Evolutionary conservation across 805 yeast genomes (phyloP).

Genomic region (Monosporozyma yasuniensis): DNA sequence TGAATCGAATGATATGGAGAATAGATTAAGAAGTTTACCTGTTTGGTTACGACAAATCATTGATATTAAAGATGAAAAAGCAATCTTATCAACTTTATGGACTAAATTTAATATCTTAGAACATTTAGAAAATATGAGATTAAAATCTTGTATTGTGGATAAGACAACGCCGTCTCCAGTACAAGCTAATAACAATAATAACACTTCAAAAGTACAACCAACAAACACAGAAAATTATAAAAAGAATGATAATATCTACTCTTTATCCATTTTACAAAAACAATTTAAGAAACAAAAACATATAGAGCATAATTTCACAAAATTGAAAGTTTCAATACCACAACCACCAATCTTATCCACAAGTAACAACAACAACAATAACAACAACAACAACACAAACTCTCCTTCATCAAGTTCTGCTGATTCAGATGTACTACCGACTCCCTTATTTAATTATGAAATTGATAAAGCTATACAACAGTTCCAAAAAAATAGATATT

Average conservation of each 20-base stretch:
- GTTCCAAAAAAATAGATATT: slow-evolving; percentile 74
- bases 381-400: neutral
- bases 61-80: slow-evolving; percentile 13
- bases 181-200: neutral
- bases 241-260: slow-evolving; percentile 16
- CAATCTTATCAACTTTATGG: slow-evolving; percentile 22
- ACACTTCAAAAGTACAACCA: neutral
- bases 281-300: slow-evolving; percentile 13
- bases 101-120: slow-evolving; percentile 31
- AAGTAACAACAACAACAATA: neutral
- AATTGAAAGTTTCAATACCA: neutral
- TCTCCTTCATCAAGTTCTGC: slow-evolving; percentile 6
- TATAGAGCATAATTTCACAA: neutral
- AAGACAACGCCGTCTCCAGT: neutral
- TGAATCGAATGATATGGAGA: slow-evolving; percentile 4
- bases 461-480: slow-evolving; percentile 68
- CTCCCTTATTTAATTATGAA: slow-evolving; percentile 26
- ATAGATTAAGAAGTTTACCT: slow-evolving; percentile 21
- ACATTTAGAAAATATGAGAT: slow-evolving; percentile 24
- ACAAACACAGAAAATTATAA: neutral
- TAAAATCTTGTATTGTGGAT: slow-evolving; percentile 20
- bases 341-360: too few relatives aligned
- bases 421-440: slow-evolving; percentile 13
- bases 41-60: slow-evolving; percentile 23
- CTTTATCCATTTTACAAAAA: slow-evolving; percentile 17